Base-by-base conservation (phyloP, 768 basidiomycete species). In the Arthromyces matolae region DNA sequence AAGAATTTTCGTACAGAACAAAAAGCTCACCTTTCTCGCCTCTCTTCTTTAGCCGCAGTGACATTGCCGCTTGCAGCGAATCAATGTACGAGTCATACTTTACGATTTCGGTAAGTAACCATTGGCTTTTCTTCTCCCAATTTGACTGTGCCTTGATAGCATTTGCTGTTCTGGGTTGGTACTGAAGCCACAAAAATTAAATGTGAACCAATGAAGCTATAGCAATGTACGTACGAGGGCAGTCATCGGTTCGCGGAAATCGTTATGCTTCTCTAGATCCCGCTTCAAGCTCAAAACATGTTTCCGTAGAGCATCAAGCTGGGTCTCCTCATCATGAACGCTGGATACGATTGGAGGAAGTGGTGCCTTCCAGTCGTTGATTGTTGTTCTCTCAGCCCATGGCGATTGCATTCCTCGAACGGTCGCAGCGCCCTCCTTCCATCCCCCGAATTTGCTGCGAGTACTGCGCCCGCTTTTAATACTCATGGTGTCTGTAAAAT, bases 51-150 rank as follows among this genome's bases (percentile, higher is more conserved):
- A 95, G 70, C 27, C 93, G 83, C 34, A 95, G 74, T 8, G 74
- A 71, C 84, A 93, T 94, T 29, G 88, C 94, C 4, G 73, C 68
- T 62, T 86, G 81, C 24, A 99, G 76, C 5, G 93, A 89, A 54
- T 95, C 93, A 46, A 95, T 86, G 64, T 99, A 99, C 13, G 89
- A 88, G 44, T 91, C 84, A 66, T 97, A 98, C 65, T 98, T 98
- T 62, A 93, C 89, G 33, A 92, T 89, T 70, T 99, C 95, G 8
- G 87, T 81, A 44, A 93, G 75, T 38, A 98, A 71, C 64, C 90
- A 90, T 60, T 90, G 84, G 3, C 89, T 92, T 63, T 88, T 94
- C 63, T 82, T 86, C 69, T 90, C 89, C 92, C 93, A 98, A 62
- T 99, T 99, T 51, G 79, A 78, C 56, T 81, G 76, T 1, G 96